phyloP scores from a whole-genome alignment of 257 asterid species.

The Coffea eugenioides region DNA sequence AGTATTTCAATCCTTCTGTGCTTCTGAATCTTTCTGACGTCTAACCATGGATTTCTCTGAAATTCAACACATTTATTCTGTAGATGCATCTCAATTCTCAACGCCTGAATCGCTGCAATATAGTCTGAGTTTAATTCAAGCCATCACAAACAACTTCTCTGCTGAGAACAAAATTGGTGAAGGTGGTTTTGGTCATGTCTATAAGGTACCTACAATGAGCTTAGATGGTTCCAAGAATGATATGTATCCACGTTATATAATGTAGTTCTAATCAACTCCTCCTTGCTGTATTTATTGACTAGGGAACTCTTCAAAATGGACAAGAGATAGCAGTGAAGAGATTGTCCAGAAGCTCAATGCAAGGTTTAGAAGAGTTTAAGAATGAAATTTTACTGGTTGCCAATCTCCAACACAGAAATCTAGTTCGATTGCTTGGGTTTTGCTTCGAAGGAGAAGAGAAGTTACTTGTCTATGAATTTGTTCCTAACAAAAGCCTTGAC shows the following conservation, averaged over 20 bases:
- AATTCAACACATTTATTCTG: background rate
- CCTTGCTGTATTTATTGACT: too few relatives aligned
- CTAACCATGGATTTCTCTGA: too few relatives aligned
- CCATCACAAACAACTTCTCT: slow-evolving; percentile 24
- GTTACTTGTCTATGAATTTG: slow-evolving; percentile 31
- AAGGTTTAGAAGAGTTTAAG: slow-evolving; percentile 10
- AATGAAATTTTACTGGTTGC: slow-evolving; percentile 26
- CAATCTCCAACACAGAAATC: slow-evolving; percentile 26
- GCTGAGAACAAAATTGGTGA: slow-evolving; percentile 13
- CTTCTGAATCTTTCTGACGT: too few relatives aligned
- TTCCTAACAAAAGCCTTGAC: slow-evolving; percentile 33
- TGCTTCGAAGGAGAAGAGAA: slow-evolving; percentile 29
- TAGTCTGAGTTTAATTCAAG: slow-evolving; percentile 17
- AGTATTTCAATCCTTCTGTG: too few relatives aligned
- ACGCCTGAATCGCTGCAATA: slow-evolving; percentile 13
- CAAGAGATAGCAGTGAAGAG: too few relatives aligned
- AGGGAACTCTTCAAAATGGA: too few relatives aligned
- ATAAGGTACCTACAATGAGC: slow-evolving; percentile 14
- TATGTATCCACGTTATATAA: too few relatives aligned
- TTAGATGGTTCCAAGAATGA: too few relatives aligned
- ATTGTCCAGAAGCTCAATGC: too few relatives aligned
- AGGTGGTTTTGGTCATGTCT: slow-evolving; percentile 28
- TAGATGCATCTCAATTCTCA: background rate
- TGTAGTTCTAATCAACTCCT: too few relatives aligned
- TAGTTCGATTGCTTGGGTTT: slow-evolving; percentile 17